Percentiles rank a stretch among this genome's conserved stretches.
These are phyloP conservation scores for Sorghum bicolor DNA, from an alignment of 176 grass and related monocot species.

Conservation along the genomic window Sorghum_bicolor_NCBIv3 NC_012877.2:45919501-45920000, in stretches of 20 bases:
- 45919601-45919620: slow-evolving; percentile 97
- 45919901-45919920: not conserved
- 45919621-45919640: slow-evolving; percentile 75
- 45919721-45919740: slow-evolving; percentile 41
- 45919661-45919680: slow-evolving; percentile 68
- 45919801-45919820: not conserved
- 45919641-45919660: slow-evolving; percentile 84
- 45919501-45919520: not conserved
- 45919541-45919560: not conserved
- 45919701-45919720: slow-evolving; percentile 74
- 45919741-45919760: not conserved
- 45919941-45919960: not conserved
- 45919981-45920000: not conserved
- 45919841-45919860: not conserved
- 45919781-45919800: not conserved
- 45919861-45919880: not conserved
- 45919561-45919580: not conserved
- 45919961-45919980: not conserved
- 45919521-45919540: not conserved
- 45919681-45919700: slow-evolving; percentile 67
- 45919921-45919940: not conserved
- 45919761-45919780: not conserved
- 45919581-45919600: slow-evolving; percentile 51
- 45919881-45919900: not conserved
- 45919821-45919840: not conserved